Conservation (phyloP, 441 rosid genomes). For the Jatropha multifida region DNA sequence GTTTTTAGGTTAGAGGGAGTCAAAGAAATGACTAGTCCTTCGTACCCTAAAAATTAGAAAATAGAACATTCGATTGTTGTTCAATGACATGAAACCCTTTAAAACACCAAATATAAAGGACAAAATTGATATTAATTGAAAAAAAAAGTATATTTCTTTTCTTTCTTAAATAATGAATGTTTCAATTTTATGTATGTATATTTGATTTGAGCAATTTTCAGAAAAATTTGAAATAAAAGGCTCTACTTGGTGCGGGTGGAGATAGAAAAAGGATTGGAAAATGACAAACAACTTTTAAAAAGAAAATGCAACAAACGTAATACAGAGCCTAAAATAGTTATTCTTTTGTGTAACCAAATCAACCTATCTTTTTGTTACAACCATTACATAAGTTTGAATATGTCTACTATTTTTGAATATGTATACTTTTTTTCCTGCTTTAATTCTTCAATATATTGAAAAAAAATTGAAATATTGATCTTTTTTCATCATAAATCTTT, state of each 20-base stretch:
- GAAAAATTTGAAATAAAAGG: background rate
- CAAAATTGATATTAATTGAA: slow-evolving; percentile 14
- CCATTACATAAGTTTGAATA: background rate
- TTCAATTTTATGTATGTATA: background rate
- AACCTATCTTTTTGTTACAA: slow-evolving; percentile 19
- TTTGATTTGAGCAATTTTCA: background rate
- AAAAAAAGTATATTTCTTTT: background rate
- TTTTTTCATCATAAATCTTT: background rate
- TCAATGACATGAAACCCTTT: background rate
- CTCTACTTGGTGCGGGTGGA: background rate
- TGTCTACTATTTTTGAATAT: background rate
- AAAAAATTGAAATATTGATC: too few species aligned
- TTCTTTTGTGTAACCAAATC: slow-evolving; percentile 19
- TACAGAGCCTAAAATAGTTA: background rate
- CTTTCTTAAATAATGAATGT: background rate
- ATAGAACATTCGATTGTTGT: slow-evolving; percentile 4
- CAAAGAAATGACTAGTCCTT: background rate
- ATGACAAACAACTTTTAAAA: slow-evolving; percentile 32
- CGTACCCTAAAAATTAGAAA: background rate
- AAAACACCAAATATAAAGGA: slow-evolving; percentile 13
- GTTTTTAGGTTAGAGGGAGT: background rate
- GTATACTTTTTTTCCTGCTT: too few species aligned
- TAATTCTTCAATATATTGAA: background rate
- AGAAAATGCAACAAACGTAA: slow-evolving; percentile 13
- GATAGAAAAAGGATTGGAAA: slow-evolving; percentile 5